Evolutionary conservation across 192 early-diverging fungal genomes (phyloP), one percentile per base, ranked within the genome.

Genomic region (Mortierella alpina): DNA sequence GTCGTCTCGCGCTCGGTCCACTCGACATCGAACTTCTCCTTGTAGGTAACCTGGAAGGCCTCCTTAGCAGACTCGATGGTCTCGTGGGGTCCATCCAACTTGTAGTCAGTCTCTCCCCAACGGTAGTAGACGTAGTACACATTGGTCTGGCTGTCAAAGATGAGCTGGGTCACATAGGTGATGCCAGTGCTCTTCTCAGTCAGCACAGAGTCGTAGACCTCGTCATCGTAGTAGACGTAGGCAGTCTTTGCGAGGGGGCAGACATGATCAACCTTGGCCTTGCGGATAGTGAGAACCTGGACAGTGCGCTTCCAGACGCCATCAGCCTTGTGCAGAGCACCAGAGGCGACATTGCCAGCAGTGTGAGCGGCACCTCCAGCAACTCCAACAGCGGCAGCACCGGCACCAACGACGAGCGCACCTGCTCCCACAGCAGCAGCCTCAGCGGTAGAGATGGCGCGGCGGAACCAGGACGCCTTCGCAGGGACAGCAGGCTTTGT

Each of bases 281-380:
- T n/a, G n/a, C n/a, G n/a, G 40, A 40, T 66, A n/a, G 72, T 73
- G 18, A 73, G 48, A 7, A 66, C 72, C 48, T 65, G 44, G 41
- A 66, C 47, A 39, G 72, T 73, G 54, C 72, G 72, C 56, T 66
- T 66, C 72, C 72, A 73, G 72, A 73, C 63, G 22, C 63, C 72
- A 60, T 66, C 72, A 39, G 59, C 72, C 49, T 66, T 31, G 0
- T 0, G 3, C 42, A 66, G 31, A n/a, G 63, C 63, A 22, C 72
- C 72, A 54, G 46, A 18, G 48, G 48, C 62, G 31, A 23, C 62
- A 11, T 23, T 20, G n/a, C n/a, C n/a, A n/a, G n/a, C n/a, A n/a
- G n/a, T n/a, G n/a, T n/a, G n/a, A n/a, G n/a, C n/a, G n/a, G n/a
- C n/a, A n/a, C n/a, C n/a, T 22, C 62, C 54, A 48, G 66, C 54